Percentiles rank a stretch among this genome's conserved stretches.
These are phyloP conservation scores for Sclerotinia borealis DNA, from an alignment of 2,329 filamentous ascomycete genomes.

Conservation along the genomic window DNA sequence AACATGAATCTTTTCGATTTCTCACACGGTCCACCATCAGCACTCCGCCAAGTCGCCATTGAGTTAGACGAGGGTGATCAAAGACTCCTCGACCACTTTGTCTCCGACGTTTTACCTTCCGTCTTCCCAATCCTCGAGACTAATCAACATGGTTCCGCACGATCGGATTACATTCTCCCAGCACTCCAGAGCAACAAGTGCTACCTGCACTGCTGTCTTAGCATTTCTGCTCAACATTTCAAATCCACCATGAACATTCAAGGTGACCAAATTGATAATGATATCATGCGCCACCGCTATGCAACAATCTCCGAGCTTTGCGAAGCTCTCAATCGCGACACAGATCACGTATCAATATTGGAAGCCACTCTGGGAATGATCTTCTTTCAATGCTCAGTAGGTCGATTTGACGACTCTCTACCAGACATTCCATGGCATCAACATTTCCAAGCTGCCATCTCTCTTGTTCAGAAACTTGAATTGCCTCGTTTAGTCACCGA, in stretches of 20 bases:
- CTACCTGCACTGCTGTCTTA: constrained; percentile 93
- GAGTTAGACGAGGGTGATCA: constrained; percentile 85
- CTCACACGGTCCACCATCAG: constrained; percentile 58
- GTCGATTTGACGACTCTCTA: constrained; percentile 74
- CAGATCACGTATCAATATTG: constrained; percentile 79
- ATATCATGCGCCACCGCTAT: constrained; percentile 89
- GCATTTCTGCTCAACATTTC: constrained; percentile 85
- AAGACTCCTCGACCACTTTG: constrained; percentile 81
- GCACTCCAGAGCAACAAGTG: constrained; percentile 86
- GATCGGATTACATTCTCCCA: constrained; percentile 76
- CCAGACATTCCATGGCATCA: constrained; percentile 95
- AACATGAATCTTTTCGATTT: constrained; percentile 83
- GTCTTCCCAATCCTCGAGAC: constrained; percentile 90
- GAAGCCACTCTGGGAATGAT: constrained; percentile 93
- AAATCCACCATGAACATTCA: constrained; percentile 67
- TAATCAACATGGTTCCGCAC: constrained; percentile 77
- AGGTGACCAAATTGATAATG: constrained; percentile 72
- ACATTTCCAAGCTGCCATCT: constrained; percentile 88
- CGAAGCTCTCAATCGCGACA: constrained; percentile 71
- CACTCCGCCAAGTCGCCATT: constrained; percentile 63
- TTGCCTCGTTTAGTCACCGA: constrained; percentile 63
- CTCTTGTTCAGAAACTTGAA: constrained; percentile 77
- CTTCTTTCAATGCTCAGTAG: constrained; percentile 91
- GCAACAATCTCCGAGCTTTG: constrained; percentile 82
- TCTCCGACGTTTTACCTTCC: constrained; percentile 77